phyloP scores from a whole-genome alignment of 176 grass and related monocot species.

The Triticum timopheevii region DNA sequence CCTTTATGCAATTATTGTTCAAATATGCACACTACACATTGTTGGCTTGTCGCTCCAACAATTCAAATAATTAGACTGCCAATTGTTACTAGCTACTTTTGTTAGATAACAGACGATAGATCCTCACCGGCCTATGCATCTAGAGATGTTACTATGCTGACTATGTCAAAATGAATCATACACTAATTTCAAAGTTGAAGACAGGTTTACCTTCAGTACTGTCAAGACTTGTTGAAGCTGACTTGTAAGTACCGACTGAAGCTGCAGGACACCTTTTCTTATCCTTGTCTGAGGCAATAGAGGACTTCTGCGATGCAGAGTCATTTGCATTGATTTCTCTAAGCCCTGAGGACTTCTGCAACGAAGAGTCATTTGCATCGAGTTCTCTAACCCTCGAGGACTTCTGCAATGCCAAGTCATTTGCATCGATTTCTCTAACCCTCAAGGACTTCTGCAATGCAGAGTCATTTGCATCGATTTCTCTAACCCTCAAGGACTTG shows the following conservation, averaged over 20 bases:
- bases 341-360: too few species aligned
- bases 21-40: constrained; percentile 3
- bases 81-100: background rate
- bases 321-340: background rate
- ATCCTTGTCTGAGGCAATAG: background rate
- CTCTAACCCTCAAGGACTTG: background rate
- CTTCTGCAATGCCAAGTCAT: too few species aligned
- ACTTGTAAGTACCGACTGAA: constrained; percentile 20
- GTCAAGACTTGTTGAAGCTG: background rate
- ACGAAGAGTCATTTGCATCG: too few species aligned
- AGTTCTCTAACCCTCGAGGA: too few species aligned
- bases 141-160: background rate
- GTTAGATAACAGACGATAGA: background rate
- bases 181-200: background rate
- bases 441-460: too few species aligned
- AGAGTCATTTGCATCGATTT: too few species aligned
- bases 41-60: background rate
- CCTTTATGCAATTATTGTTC: constrained; percentile 13
- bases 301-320: constrained; percentile 1
- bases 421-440: too few species aligned
- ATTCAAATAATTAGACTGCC: background rate
- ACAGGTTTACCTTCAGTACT: constrained; percentile 29
- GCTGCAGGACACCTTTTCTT: constrained; percentile 7
- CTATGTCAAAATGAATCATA: constrained; percentile 15
- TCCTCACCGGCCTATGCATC: background rate